phyloP scores from a whole-genome alignment of 768 basidiomycete genomes.

The Lentinula aciculospora region DNA sequence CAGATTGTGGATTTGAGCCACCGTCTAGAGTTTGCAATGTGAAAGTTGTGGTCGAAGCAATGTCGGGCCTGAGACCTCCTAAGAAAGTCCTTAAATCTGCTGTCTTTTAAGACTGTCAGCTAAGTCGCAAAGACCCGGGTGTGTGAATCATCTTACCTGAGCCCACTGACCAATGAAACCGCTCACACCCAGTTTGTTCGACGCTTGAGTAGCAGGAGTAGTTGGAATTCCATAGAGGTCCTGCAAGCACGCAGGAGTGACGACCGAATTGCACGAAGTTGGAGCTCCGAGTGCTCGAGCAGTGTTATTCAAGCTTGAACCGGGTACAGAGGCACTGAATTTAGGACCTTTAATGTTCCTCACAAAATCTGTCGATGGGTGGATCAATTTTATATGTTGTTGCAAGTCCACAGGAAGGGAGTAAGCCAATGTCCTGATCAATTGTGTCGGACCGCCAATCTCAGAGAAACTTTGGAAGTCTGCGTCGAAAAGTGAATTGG shows the following conservation, averaged over 20 bases:
- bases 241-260: constrained; percentile 29
- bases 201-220: constrained; percentile 21
- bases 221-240: constrained; percentile 28
- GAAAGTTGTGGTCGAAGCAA: constrained; percentile 26
- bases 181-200: constrained; percentile 23
- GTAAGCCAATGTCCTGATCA: constrained; percentile 21
- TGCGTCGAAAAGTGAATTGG: constrained; percentile 22
- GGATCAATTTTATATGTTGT: constrained; percentile 20
- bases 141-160: constrained; percentile 10
- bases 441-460: constrained; percentile 13
- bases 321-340: constrained; percentile 12
- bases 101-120: constrained; percentile 6
- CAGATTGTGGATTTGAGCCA: constrained; percentile 17
- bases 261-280: constrained; percentile 17
- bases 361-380: constrained; percentile 23
- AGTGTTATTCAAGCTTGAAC: constrained; percentile 8
- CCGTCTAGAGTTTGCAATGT: constrained; percentile 29
- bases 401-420: constrained; percentile 19
- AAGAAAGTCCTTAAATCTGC: constrained; percentile 22
- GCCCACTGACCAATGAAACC: constrained; percentile 29
- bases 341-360: constrained; percentile 11
- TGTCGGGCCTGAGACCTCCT: constrained; percentile 21
- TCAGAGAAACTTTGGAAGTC: constrained; percentile 19
- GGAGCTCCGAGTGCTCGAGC: constrained; percentile 15
- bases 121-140: not conserved